Base-by-base conservation (phyloP, 345 rosid species). In the Eucalyptus pauciflora region DNA sequence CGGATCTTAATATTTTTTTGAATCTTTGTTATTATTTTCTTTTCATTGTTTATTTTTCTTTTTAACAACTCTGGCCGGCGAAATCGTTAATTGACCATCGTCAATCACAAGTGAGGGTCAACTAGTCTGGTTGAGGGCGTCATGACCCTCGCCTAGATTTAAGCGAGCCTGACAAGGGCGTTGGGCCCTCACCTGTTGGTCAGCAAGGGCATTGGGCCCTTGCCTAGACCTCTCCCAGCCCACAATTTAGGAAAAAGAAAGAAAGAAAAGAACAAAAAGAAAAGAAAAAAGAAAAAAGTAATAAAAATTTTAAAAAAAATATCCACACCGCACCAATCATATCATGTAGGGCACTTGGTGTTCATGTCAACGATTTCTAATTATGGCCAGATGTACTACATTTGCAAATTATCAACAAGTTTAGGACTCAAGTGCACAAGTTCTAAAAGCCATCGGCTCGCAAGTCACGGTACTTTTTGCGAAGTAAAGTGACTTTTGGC, bases 391-490 rank as follows among this genome's bases (percentile, higher is more conserved):
- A 52, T 52, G 9, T 52, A 52, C 22, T 7, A 18, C 9, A 52
- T 52, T 1, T 52, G 9, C 56, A 52, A 52, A 52, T 52, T 0
- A 7, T 52, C 56, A 52, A 52, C 4, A 7, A 52, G 56, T 52
- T 52, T 52, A 52, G 56, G 56, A 52, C 24, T 52, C 4, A 7
- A 52, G 2, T 52, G 56, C 56, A 52, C 56, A 52, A 52, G 56
- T 52, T 52, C 56, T 4, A 7, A 2, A 52, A 52, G 56, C 24
- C 1, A 1, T 1, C 3, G 9, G 9, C 22, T 7, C 0, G 29
- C 29, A 56, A 56, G 29, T 56, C 0, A 13, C 62, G 4, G 5
- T 56, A 24, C 3, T 56, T 56, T 56, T 24, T 56, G 62, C 0
- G 5, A 1, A 17, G 56, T 51, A 51, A 51, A 52, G 24, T 7